A percentile compares a stretch with the other conserved stretches of the same genome.
phyloP scores from a whole-genome alignment of 371 early-diverging fungal species.

The Chytridiales sp. region DNA sequence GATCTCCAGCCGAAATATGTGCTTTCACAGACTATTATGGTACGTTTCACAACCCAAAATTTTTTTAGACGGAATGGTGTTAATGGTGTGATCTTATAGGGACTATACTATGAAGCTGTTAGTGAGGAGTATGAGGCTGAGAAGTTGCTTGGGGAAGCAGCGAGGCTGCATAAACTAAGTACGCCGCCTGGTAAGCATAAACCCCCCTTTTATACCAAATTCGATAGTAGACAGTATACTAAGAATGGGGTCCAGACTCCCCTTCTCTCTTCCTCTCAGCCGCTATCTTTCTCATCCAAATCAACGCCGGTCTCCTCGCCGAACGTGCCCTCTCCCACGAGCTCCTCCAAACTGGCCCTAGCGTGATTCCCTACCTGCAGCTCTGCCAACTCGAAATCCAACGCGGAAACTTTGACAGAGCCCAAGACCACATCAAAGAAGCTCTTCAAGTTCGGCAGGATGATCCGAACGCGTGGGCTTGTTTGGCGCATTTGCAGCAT shows the following conservation, averaged over 20 bases:
- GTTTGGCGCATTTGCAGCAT: slow-evolving; percentile 46
- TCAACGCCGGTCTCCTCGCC: slow-evolving; percentile 45
- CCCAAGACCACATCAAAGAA: slow-evolving; percentile 35
- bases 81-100: slow-evolving; percentile 26
- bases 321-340: slow-evolving; percentile 52
- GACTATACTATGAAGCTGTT: slow-evolving; percentile 43
- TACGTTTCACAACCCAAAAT: slow-evolving; percentile 5
- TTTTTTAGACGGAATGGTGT: neutral
- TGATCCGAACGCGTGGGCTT: slow-evolving; percentile 50
- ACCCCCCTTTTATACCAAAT: neutral
- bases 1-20: slow-evolving; percentile 45
- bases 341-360: slow-evolving; percentile 36
- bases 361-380: slow-evolving; percentile 42
- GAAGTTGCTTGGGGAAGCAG: slow-evolving; percentile 37
- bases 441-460: slow-evolving; percentile 49
- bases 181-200: slow-evolving; percentile 11
- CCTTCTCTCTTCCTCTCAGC: slow-evolving; percentile 28
- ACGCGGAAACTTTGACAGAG: slow-evolving; percentile 31
- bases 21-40: slow-evolving; percentile 38
- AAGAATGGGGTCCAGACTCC: slow-evolving; percentile 5
- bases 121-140: slow-evolving; percentile 51
- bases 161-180: slow-evolving; percentile 28
- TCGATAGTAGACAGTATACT: neutral
- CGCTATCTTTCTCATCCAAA: slow-evolving; percentile 46
- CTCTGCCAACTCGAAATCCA: slow-evolving; percentile 45